Evolutionary conservation across 176 grass and related monocot species (phyloP).

Genomic region (Olyra latifolia): DNA sequence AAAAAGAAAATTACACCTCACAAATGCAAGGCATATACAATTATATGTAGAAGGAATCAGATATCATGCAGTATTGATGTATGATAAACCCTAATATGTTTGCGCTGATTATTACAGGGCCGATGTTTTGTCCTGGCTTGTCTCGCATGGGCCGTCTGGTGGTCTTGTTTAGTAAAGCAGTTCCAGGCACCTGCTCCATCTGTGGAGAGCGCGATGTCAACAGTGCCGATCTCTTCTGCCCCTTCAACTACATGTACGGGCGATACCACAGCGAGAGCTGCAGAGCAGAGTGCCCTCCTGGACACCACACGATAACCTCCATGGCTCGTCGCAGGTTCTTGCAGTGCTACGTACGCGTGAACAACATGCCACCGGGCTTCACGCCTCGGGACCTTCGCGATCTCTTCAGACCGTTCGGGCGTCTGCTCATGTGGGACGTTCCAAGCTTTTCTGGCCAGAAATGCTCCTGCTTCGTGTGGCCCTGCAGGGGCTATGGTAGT

Average conservation of each 20-base stretch:
- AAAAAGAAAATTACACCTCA: too few relatives aligned
- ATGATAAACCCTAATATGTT: too few relatives aligned
- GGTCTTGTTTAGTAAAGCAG: too few relatives aligned
- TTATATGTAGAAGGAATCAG: too few relatives aligned
- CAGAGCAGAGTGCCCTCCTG: background rate
- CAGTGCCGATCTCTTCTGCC: slow-evolving; percentile 17
- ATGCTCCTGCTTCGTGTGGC: too few relatives aligned
- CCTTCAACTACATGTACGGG: slow-evolving; percentile 20
- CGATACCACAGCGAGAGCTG: background rate
- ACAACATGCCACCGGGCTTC: slow-evolving; percentile 11
- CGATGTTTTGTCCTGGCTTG: too few relatives aligned
- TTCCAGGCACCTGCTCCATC: too few relatives aligned
- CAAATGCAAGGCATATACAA: too few relatives aligned
- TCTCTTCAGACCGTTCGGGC: background rate
- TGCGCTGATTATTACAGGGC: too few relatives aligned
- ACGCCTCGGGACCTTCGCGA: background rate
- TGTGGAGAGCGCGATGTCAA: background rate
- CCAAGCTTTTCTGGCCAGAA: too few relatives aligned
- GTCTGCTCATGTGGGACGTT: background rate
- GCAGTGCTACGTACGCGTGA: background rate
- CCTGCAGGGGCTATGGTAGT: background rate
- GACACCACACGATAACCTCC: slow-evolving; percentile 11
- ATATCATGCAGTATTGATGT: too few relatives aligned
- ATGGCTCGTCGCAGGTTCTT: background rate
- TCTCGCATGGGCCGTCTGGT: too few relatives aligned